Evolutionary conservation across 2,329 filamentous ascomycete species (phyloP).

Genomic region (Magnaporthiopsis poae): DNA sequence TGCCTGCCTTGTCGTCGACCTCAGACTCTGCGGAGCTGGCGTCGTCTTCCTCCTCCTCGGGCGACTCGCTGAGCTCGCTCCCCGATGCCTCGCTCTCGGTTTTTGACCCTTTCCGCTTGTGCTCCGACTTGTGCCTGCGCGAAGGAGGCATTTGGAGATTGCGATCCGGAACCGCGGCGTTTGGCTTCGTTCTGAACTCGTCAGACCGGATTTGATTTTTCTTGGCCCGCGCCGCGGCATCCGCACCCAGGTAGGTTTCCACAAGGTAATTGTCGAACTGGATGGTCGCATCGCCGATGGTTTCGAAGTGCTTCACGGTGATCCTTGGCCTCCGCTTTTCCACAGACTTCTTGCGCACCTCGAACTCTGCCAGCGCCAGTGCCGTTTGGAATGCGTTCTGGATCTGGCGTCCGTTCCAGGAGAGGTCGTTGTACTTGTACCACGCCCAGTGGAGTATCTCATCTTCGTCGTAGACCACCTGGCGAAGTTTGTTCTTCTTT

Average conservation of each 20-base stretch:
- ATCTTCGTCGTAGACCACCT: conserved; percentile 1
- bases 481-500: background rate
- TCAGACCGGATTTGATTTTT: background rate
- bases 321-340: conserved; percentile 7
- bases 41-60: too few species aligned
- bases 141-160: too few species aligned
- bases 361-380: conserved; percentile 11
- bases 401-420: conserved; percentile 25
- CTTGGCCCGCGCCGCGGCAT: background rate
- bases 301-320: conserved; percentile 1
- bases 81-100: too few species aligned
- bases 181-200: background rate
- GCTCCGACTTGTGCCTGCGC: too few species aligned
- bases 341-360: background rate
- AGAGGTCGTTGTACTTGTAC: background rate
- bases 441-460: conserved; percentile 9
- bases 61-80: too few species aligned
- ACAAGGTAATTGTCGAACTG: conserved; percentile 4
- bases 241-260: conserved; percentile 1
- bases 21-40: too few species aligned
- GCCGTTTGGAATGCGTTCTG: conserved; percentile 26
- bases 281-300: background rate
- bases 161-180: too few species aligned
- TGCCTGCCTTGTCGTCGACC: too few species aligned
- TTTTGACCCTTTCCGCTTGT: too few species aligned